phyloP scores from a whole-genome alignment of 345 rosid species.

The Salix dunnii region DNA sequence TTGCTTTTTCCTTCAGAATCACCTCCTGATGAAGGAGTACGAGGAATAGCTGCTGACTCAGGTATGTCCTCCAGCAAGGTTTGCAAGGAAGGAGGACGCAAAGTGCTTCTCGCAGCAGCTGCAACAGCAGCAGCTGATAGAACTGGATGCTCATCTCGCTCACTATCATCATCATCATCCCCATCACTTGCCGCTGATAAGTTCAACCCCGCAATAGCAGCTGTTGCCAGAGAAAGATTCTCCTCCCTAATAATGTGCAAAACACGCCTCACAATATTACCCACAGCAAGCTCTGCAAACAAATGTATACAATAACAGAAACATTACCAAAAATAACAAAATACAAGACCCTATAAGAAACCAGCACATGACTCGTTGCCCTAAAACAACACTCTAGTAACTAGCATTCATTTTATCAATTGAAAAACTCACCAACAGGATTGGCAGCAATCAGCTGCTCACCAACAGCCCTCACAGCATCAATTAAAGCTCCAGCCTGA shows the following conservation, averaged over 20 bases:
- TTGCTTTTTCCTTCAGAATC: slow-evolving; percentile 98
- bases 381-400: neutral
- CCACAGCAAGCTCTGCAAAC: slow-evolving; percentile 94
- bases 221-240: slow-evolving; percentile 73
- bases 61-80: slow-evolving; percentile 81
- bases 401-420: neutral
- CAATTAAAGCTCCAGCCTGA: slow-evolving; percentile 82
- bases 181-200: slow-evolving; percentile 74
- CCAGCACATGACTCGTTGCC: no score
- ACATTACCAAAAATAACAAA: neutral
- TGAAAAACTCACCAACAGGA: slow-evolving; percentile 64
- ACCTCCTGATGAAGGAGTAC: slow-evolving; percentile 86
- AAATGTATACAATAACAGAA: neutral
- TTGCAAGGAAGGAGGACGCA: slow-evolving; percentile 93
- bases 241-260: slow-evolving; percentile 95
- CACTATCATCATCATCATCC: slow-evolving; percentile 44
- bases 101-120: slow-evolving; percentile 87
- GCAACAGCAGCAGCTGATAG: slow-evolving; percentile 89
- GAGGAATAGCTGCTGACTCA: slow-evolving; percentile 61
- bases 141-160: slow-evolving; percentile 51
- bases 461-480: slow-evolving; percentile 75
- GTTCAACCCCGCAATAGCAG: slow-evolving; percentile 73
- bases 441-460: slow-evolving; percentile 80
- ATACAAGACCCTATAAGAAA: neutral
- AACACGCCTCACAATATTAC: slow-evolving; percentile 90